A percentile compares a stretch with the other conserved stretches of the same genome.
phyloP scores from a whole-genome alignment of 2,329 filamentous ascomycete genomes.

The Colletotrichum sp. region DNA sequence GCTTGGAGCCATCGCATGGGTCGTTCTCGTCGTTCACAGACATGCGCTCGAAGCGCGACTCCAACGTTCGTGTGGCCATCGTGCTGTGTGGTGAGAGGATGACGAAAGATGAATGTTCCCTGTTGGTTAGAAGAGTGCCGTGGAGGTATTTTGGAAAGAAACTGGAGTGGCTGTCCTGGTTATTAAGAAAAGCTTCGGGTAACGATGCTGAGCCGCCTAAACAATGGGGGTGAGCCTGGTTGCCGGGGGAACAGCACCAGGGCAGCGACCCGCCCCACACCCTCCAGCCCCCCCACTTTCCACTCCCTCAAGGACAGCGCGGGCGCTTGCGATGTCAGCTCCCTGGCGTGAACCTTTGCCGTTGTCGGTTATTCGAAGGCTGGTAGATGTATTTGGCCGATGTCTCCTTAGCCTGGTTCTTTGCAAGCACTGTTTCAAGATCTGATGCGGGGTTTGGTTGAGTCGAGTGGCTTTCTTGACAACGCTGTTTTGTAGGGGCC shows the following conservation, averaged over 20 bases:
- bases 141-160: neutral
- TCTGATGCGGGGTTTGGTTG: neutral
- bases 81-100: constrained; percentile 14
- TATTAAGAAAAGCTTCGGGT: constrained; percentile 15
- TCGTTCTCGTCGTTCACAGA: constrained; percentile 91
- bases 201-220: constrained; percentile 13
- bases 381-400: neutral
- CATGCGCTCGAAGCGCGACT: constrained; percentile 88
- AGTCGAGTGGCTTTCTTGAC: neutral
- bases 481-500: neutral
- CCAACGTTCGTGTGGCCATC: constrained; percentile 80
- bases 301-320: neutral
- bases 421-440: neutral
- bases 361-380: neutral
- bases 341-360: neutral
- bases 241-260: constrained; percentile 18
- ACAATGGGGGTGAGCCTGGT: constrained; percentile 13
- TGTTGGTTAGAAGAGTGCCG: constrained; percentile 16
- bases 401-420: neutral
- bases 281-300: constrained; percentile 12
- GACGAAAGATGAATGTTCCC: constrained; percentile 14
- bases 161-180: neutral
- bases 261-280: constrained; percentile 17
- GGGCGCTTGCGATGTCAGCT: constrained; percentile 11
- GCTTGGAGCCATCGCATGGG: constrained; percentile 54